Conservation (phyloP, 2,329 filamentous ascomycete species). For the Cylindrodendrum hubeiense region DNA sequence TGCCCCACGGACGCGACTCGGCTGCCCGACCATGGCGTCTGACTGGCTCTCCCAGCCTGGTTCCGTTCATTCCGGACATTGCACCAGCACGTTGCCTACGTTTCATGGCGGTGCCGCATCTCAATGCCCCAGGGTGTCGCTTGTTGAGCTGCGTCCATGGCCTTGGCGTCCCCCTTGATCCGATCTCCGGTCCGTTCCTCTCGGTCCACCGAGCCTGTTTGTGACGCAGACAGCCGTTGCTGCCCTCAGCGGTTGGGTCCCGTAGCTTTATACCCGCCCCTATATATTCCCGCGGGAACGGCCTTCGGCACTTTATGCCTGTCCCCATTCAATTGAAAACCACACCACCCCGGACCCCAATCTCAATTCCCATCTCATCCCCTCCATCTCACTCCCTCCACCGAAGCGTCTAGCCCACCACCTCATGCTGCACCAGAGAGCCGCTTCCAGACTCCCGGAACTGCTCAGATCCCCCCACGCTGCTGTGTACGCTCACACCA, state of each 20-base stretch:
- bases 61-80: constrained; percentile 13
- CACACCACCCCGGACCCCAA: constrained; percentile 11
- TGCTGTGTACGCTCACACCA: constrained; percentile 15
- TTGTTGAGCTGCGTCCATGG: not conserved
- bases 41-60: constrained; percentile 26
- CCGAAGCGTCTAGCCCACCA: constrained; percentile 15
- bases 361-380: constrained; percentile 8
- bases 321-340: constrained; percentile 15
- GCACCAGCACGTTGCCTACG: constrained; percentile 19
- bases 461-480: constrained; percentile 29
- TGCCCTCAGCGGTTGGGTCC: constrained; percentile 6
- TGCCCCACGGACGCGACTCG: constrained; percentile 30
- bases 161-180: constrained; percentile 21
- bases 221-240: constrained; percentile 20
- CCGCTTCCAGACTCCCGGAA: constrained; percentile 31
- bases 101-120: constrained; percentile 20
- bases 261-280: constrained; percentile 22
- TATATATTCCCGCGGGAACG: constrained; percentile 25
- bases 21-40: not conserved
- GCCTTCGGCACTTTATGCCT: not conserved
- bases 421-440: constrained; percentile 38
- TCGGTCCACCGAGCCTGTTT: constrained; percentile 9
- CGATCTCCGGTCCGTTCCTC: constrained; percentile 30
- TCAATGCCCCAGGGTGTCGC: not conserved
- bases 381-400: constrained; percentile 2